Percentiles rank a stretch among this genome's conserved stretches.
Conservation (phyloP, 345 rosid species). For the Murraya koenigii region DNA sequence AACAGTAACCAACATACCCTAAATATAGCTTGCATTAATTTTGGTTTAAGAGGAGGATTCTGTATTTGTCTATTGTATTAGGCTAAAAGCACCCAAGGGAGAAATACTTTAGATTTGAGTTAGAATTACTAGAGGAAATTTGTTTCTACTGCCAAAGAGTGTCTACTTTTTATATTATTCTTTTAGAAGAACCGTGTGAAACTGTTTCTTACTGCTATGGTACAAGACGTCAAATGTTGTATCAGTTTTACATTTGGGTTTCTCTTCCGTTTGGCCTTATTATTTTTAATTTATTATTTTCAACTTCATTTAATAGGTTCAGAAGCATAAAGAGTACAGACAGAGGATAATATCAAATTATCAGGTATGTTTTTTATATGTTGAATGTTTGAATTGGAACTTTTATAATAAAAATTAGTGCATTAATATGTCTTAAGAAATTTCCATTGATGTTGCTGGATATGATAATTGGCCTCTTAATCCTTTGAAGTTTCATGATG, state of each 20-base stretch:
- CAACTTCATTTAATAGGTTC: constrained; percentile 39
- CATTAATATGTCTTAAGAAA: background rate
- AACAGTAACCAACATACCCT: too few species aligned
- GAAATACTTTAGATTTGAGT: background rate
- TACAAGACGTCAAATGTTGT: background rate
- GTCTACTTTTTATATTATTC: background rate
- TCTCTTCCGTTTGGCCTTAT: background rate
- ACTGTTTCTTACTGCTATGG: background rate
- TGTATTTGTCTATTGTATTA: background rate
- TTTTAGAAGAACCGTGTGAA: background rate
- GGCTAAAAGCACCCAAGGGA: background rate
- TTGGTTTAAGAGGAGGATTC: background rate
- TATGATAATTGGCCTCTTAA: background rate
- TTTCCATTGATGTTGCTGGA: background rate
- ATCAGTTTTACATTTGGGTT: background rate
- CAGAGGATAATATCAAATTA: constrained; percentile 66
- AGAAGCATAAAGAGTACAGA: constrained; percentile 77
- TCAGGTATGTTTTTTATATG: constrained; percentile 45
- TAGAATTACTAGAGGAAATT: background rate
- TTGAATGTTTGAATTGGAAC: background rate
- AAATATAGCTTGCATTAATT: too few species aligned
- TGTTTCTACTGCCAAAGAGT: background rate
- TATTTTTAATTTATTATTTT: background rate
- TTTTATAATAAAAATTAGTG: background rate
- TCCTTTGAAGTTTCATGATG: background rate